These are phyloP conservation scores for Gossypium turneri DNA, from an alignment of 345 rosid species.

Conservation along the genomic window DNA sequence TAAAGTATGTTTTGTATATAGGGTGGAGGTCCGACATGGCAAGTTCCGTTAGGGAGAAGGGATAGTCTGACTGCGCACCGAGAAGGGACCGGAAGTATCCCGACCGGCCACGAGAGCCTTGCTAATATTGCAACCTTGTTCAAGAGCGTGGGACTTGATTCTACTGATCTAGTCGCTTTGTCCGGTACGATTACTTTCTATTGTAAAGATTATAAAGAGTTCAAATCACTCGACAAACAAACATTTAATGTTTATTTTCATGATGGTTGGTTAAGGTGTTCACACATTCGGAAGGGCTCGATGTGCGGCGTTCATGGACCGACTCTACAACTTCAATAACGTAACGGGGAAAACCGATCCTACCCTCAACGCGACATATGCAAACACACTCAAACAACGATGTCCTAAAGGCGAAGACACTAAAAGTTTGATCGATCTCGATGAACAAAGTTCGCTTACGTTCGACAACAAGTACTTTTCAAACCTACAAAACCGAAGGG, in stretches of 20 bases:
- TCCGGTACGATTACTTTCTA: slow-evolving; percentile 22
- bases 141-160: slow-evolving; percentile 21
- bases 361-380: slow-evolving; percentile 4
- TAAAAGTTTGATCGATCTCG: slow-evolving; percentile 8
- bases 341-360: neutral
- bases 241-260: no score
- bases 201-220: no score
- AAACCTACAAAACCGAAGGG: slow-evolving; percentile 26
- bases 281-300: slow-evolving; percentile 19
- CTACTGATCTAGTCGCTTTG: slow-evolving; percentile 33
- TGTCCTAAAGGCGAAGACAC: slow-evolving; percentile 18
- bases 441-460: slow-evolving; percentile 1
- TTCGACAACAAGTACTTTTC: slow-evolving; percentile 34
- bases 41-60: slow-evolving; percentile 31
- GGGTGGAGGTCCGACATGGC: slow-evolving; percentile 37
- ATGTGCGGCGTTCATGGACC: neutral
- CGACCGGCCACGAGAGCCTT: slow-evolving; percentile 24
- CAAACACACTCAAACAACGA: neutral
- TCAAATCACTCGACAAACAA: no score
- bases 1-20: neutral
- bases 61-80: slow-evolving; percentile 26
- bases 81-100: slow-evolving; percentile 24
- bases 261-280: neutral
- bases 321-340: slow-evolving; percentile 12
- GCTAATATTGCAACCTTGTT: slow-evolving; percentile 15